Conservation (phyloP, 192 early-diverging fungal species). For the Coemansia sp. region DNA sequence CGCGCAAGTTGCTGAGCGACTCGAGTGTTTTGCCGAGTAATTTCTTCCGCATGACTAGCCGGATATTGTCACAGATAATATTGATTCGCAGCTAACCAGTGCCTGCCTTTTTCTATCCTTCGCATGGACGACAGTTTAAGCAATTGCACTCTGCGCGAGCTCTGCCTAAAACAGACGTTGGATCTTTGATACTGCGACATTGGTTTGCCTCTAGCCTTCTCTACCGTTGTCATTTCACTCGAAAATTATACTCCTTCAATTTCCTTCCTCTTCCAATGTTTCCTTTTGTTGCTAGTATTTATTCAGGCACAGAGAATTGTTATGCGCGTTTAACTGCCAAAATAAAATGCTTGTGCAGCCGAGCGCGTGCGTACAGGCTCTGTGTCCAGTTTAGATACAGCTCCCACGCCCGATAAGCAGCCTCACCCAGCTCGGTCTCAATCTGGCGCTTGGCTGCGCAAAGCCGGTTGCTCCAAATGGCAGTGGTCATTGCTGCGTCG, state of each 20-base stretch:
- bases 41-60: too few relatives aligned
- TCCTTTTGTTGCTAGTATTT: background rate
- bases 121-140: too few relatives aligned
- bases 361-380: slow-evolving; percentile 43
- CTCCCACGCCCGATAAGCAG: slow-evolving; percentile 47
- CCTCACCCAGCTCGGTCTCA: slow-evolving; percentile 47
- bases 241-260: background rate
- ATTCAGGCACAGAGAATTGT: background rate
- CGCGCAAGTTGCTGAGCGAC: too few relatives aligned
- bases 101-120: too few relatives aligned
- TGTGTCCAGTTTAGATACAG: slow-evolving; percentile 56
- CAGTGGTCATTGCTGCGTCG: slow-evolving; percentile 43
- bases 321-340: slow-evolving; percentile 43
- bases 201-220: slow-evolving; percentile 1
- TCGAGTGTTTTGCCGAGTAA: too few relatives aligned
- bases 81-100: too few relatives aligned
- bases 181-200: background rate
- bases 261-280: slow-evolving; percentile 1
- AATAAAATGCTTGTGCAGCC: slow-evolving; percentile 49
- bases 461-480: slow-evolving; percentile 39
- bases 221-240: background rate
- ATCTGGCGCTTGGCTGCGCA: slow-evolving; percentile 48
- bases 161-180: too few relatives aligned
- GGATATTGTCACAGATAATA: too few relatives aligned
- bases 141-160: too few relatives aligned